A percentile compares a stretch with the other conserved stretches of the same genome.
Evolutionary conservation across 2,329 filamentous ascomycete species (phyloP).

Genomic region (Epichloe sylvatica): DNA sequence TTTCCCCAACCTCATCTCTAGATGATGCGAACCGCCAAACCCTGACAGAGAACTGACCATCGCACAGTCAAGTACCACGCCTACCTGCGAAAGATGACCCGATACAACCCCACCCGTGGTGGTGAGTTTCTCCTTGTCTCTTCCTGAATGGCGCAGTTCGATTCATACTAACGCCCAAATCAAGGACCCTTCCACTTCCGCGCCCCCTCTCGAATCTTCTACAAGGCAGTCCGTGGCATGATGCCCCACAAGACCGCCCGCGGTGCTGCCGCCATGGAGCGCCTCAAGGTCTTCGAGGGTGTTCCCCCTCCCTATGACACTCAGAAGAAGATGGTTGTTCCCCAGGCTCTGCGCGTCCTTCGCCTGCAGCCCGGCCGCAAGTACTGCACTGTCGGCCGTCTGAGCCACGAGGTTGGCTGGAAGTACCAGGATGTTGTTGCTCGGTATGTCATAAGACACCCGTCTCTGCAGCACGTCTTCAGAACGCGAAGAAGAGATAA

Average conservation of each 20-base stretch:
- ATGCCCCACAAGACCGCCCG: constrained; percentile 99
- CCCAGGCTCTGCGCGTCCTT: constrained; percentile 92
- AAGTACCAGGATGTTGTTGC: constrained; percentile 99
- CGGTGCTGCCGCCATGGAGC: constrained; percentile 89
- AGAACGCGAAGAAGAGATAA: background rate
- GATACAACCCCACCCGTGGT: constrained; percentile 98
- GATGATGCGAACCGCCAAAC: background rate
- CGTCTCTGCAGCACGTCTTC: background rate
- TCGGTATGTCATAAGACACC: constrained; percentile 49
- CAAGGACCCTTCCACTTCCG: constrained; percentile 99
- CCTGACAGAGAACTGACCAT: constrained; percentile 30
- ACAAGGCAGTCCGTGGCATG: constrained; percentile 99
- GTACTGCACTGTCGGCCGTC: constrained; percentile 97
- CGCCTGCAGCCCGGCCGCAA: constrained; percentile 97
- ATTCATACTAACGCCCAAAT: constrained; percentile 11
- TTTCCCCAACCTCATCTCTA: background rate
- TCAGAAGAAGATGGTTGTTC: constrained; percentile 99
- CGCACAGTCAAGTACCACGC: constrained; percentile 96
- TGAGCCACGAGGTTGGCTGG: constrained; percentile 99
- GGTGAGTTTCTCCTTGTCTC: constrained; percentile 42
- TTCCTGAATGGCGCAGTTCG: constrained; percentile 13
- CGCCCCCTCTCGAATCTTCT: constrained; percentile 98
- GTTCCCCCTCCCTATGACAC: constrained; percentile 98
- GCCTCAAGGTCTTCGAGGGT: constrained; percentile 99
- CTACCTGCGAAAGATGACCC: constrained; percentile 99